Evolutionary conservation across 2,329 filamentous ascomycete genomes (phyloP), one percentile per base, ranked within the genome.

Genomic region (Aspergillus novofumigatus): DNA sequence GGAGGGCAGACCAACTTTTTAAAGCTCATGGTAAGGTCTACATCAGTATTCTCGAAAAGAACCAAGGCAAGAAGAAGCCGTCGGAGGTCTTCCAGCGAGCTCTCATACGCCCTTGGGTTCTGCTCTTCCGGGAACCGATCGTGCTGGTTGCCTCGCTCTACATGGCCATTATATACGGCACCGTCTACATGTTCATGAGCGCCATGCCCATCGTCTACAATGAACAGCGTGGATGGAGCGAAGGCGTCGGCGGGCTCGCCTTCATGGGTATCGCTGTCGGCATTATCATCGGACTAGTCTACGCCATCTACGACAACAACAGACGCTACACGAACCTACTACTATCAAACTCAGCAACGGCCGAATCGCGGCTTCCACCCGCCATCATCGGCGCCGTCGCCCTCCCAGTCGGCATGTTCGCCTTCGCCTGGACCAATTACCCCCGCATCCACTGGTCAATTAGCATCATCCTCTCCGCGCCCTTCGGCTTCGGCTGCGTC

Each of bases 211-310:
- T 63, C 20, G 59, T 63, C 21, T 63, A 55, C 21, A 59, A 63
- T 44, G 28, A 58, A 20, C 41, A 41, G n/a, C 61, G 59, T 26
- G 61, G 74, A 4, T 78, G 80, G 62, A 74, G 70, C 3, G 72
- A 78, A 26, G 78, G 77, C 1, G 72, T 78, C 48, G 78, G 78
- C 9, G 74, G 76, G 1, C 70, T 82, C 4, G 73, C 79, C 1
- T 82, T 79, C 59, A 57, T 80, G 9, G 78, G 78, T 6, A 70
- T 81, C 62, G 67, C 72, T 48, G 72, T 75, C n/a, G 75, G 72
- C 4, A 72, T 72, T 62, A 38, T 70, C 20, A 62, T 45, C 6
- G 42, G 42, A 23, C 3, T 45, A 9, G 10, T 11, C n/a, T 45
- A 45, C 10, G 42, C 42, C 6, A 45, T 45, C 42, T 11, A 23